Evolutionary conservation across 331 rosid genomes (phyloP), one percentile per base, ranked within the genome.

Genomic region (Erythrophleum ivorense): DNA sequence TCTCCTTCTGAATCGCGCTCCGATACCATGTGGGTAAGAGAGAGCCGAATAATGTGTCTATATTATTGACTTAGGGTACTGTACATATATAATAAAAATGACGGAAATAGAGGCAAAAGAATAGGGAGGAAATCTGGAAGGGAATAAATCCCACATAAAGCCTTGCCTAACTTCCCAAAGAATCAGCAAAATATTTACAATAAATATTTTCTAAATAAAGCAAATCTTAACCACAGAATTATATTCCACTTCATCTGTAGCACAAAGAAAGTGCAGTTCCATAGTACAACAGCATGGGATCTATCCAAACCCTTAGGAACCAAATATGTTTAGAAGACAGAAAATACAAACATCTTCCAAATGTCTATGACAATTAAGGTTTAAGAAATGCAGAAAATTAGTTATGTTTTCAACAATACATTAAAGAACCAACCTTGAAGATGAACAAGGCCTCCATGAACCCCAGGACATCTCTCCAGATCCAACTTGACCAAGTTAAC

Each of bases 391-490:
- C 6, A 36, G 45, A 40, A 66, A 49, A 68, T 19, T 34, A 45
- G 24, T 49, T 24, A 69, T 13, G 70, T 63, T 63, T 33, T 63
- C 70, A 14, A 41, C 12, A 63, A 63, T 34, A 63, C 21, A 63
- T 63, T 63, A 33, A 34, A 64, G 46, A 82, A 68, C 75, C 70
- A 52, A 93, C 99, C 98, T 88, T 88, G 90, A 58, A 95, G 91
- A 89, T 91, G 88, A 85, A 86, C 80, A 71, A 93, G 96, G 36
- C 99, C 98, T 41, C 94, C 97, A 85, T 91, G 98, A 80, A 95
- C 90, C 82, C 86, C 87, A 77, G 98, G 97, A 79, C 98, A 95
- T 89, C 92, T 92, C 91, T 93, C 98, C 82, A 93, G 77, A 87
- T 95, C 98, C 97, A 95, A 88, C 88, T 90, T 88, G 87, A 87